phyloP scores from a whole-genome alignment of 2,329 filamentous ascomycete species.

The Hypoxylon sp. region DNA sequence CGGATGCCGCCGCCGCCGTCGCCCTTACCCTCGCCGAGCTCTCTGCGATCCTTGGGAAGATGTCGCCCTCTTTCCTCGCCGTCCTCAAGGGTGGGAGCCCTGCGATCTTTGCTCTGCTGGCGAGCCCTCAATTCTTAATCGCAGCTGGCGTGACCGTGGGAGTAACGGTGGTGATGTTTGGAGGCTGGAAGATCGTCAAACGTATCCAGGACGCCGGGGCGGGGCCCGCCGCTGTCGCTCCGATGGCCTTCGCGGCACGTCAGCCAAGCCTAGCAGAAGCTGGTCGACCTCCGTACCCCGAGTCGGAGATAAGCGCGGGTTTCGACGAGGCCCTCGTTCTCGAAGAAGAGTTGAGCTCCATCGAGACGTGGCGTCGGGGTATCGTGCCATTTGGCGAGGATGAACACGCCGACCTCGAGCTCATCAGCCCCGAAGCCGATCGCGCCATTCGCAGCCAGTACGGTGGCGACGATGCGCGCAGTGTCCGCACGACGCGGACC shows the following conservation, averaged over 20 bases:
- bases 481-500: conserved; percentile 52
- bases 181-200: conserved; percentile 98
- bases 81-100: conserved; percentile 86
- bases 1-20: conserved; percentile 93
- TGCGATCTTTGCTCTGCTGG: conserved; percentile 86
- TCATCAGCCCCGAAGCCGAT: conserved; percentile 70
- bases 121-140: conserved; percentile 94
- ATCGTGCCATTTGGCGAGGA: conserved; percentile 65
- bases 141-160: conserved; percentile 90
- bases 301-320: conserved; percentile 51
- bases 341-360: conserved; percentile 70
- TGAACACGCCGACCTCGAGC: conserved; percentile 67
- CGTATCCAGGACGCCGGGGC: conserved; percentile 70
- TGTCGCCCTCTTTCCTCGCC: conserved; percentile 84
- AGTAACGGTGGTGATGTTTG: conserved; percentile 95
- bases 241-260: conserved; percentile 54
- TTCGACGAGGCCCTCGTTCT: conserved; percentile 71
- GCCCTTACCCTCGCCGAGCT: conserved; percentile 94
- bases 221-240: conserved; percentile 37
- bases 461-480: conserved; percentile 58
- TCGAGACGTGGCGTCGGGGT: conserved; percentile 72
- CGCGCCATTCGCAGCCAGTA: conserved; percentile 60
- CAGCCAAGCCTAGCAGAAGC: conserved; percentile 12
- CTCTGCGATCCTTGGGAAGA: conserved; percentile 83
- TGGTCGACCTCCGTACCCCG: conserved; percentile 45